Evolutionary conservation across 371 early-diverging fungal species (phyloP).

Genomic region (Blastocladiella emersonii): DNA sequence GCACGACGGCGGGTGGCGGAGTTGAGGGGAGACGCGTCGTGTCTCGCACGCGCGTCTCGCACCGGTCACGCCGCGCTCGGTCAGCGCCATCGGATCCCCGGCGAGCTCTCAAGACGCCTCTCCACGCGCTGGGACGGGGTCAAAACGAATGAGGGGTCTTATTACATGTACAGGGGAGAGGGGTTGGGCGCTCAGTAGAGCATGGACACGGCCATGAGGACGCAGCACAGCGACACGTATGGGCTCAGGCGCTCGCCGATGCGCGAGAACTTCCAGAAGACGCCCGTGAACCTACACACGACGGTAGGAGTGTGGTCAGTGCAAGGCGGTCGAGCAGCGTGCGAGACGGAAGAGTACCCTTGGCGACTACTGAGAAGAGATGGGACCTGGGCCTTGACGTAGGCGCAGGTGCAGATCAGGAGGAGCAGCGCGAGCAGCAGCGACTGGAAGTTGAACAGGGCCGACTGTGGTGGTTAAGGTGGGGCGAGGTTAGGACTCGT

Average conservation of each 20-base stretch:
- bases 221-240: constrained; percentile 69
- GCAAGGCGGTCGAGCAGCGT: not conserved
- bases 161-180: no score
- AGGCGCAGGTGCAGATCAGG: constrained; percentile 63
- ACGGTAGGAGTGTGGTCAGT: not conserved
- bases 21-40: no score
- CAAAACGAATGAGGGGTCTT: no score
- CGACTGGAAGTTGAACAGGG: constrained; percentile 65
- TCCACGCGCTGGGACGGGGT: no score
- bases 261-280: constrained; percentile 84
- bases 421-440: constrained; percentile 56
- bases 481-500: no score
- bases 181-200: not conserved
- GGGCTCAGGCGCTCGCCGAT: constrained; percentile 79
- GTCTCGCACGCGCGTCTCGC: no score
- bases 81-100: no score
- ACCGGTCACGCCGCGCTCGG: no score
- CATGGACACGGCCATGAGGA: constrained; percentile 49
- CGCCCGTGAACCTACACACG: constrained; percentile 44
- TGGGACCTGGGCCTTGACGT: constrained; percentile 56
- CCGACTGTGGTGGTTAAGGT: constrained; percentile 40
- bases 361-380: constrained; percentile 50
- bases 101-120: no score
- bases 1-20: no score
- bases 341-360: constrained; percentile 22